Conservation (phyloP, 2,329 filamentous ascomycete species). For the Xylariales sp. region DNA sequence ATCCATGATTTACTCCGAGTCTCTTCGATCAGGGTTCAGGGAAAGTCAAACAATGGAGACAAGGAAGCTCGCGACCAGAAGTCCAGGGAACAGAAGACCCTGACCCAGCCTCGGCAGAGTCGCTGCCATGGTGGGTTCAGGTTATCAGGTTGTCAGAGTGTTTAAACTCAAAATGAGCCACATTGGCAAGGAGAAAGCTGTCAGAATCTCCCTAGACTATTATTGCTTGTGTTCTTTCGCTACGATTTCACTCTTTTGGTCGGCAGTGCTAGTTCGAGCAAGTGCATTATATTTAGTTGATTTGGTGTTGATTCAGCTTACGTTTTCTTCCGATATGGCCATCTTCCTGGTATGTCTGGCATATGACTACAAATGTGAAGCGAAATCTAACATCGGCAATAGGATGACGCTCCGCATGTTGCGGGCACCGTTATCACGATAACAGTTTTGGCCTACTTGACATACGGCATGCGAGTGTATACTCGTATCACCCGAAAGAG, state of each 20-base stretch:
- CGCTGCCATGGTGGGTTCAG: background rate
- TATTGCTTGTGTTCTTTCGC: background rate
- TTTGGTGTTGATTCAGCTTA: background rate
- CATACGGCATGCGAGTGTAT: slow-evolving; percentile 12
- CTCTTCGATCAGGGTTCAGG: too few species aligned
- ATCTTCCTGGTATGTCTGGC: too few species aligned
- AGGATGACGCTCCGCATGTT: slow-evolving; percentile 15
- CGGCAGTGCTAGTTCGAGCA: background rate
- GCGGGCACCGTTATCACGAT: slow-evolving; percentile 15
- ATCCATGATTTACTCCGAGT: too few species aligned
- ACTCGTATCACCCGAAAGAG: slow-evolving; percentile 9
- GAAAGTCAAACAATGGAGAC: too few species aligned
- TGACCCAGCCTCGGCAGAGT: background rate
- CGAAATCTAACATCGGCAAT: too few species aligned
- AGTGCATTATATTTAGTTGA: background rate
- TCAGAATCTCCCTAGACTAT: slow-evolving; percentile 3
- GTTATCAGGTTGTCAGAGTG: background rate
- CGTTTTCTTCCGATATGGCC: background rate
- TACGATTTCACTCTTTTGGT: slow-evolving; percentile 3
- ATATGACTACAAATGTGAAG: too few species aligned
- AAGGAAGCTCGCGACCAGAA: too few species aligned
- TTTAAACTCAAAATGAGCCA: slow-evolving; percentile 4
- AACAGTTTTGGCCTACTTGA: slow-evolving; percentile 11
- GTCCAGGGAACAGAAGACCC: background rate
- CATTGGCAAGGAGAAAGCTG: slow-evolving; percentile 4